Base-by-base conservation (phyloP, 2,329 filamentous ascomycete genomes). In the Penicillium verrucosum region DNA sequence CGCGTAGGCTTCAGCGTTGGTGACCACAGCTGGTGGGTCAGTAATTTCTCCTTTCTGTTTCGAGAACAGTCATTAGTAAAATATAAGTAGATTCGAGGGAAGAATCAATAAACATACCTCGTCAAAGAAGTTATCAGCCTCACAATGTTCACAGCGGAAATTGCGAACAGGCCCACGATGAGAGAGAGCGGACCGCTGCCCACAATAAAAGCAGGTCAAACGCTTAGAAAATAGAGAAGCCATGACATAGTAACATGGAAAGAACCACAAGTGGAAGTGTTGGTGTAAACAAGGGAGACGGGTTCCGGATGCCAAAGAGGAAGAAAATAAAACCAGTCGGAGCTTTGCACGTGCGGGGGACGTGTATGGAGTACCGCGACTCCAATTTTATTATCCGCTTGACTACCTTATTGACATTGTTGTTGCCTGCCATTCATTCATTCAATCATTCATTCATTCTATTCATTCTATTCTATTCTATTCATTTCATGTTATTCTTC, bases 41-140 rank as follows among this genome's bases (percentile, higher is more conserved):
- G 90, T 89, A 63, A 97, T 94, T 49, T 95, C 86, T 68, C 93
- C 93, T 71, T 90, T 85, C 89, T 94, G 3, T 57, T 14, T 46
- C 0, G 4, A 9, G 8, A n/a, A 21, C 49, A 42, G 27, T 60
- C 14, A 25, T 62, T 57, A 65, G 68, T 50, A 66, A 61, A 10
- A 48, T 23, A 53, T 51, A 32, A 42, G 46, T 56, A n/a, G 34
- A 18, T 18, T 30, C 29, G n/a, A 38, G 12, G n/a, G 16, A 30
- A 32, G 5, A 32, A 43, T 23, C n/a, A 30, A 48, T 40, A 25
- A 42, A 70, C 79, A 58, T 77, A 94, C 92, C 78, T 93, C 82
- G 71, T 99, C 94, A 32, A 97, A 80, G 77, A 90, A 89, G 74
- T 97, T 99, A 57, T 88, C 86, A 18, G 92, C 89, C 67, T 94